A percentile compares a stretch with the other conserved stretches of the same genome.
phyloP scores from a whole-genome alignment of 148 eudicot genomes.

The Amaranthus hypochondriacus region DNA sequence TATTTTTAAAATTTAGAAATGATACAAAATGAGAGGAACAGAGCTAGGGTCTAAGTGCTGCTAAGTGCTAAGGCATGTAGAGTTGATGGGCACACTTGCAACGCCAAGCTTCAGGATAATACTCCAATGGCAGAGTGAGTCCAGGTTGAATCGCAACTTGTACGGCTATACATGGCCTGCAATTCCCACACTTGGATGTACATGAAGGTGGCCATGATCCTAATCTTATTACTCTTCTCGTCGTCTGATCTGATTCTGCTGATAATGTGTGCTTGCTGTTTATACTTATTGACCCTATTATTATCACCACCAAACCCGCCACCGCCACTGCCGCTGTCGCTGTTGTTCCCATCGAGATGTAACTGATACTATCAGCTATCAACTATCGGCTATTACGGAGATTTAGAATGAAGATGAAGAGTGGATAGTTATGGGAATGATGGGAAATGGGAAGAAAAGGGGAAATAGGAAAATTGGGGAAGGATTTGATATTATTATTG shows the following conservation, averaged over 20 bases:
- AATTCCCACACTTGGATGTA: constrained; percentile 60
- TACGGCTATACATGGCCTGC: constrained; percentile 66
- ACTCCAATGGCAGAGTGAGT: constrained; percentile 51
- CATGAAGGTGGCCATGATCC: constrained; percentile 85
- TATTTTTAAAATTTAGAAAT: no score
- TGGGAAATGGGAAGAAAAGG: neutral
- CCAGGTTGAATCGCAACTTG: constrained; percentile 73
- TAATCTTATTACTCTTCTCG: constrained; percentile 40
- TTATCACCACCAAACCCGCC: neutral
- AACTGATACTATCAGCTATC: neutral
- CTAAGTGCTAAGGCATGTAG: constrained; percentile 53
- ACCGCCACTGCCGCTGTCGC: neutral
- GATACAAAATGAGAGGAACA: no score
- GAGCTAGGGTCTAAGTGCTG: no score
- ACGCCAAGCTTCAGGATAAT: constrained; percentile 90
- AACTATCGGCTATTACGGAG: neutral
- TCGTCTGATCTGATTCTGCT: neutral
- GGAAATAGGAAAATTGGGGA: neutral
- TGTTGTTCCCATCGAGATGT: neutral
- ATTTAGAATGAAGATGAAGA: neutral
- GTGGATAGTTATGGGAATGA: neutral
- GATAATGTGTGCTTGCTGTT: no score
- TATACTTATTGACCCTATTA: neutral
- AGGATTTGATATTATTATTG: constrained; percentile 6
- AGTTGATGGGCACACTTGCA: constrained; percentile 70